Evolutionary conservation across 1,139 yeast species (phyloP).

Genomic region (Debaryomycetaceae sp.): DNA sequence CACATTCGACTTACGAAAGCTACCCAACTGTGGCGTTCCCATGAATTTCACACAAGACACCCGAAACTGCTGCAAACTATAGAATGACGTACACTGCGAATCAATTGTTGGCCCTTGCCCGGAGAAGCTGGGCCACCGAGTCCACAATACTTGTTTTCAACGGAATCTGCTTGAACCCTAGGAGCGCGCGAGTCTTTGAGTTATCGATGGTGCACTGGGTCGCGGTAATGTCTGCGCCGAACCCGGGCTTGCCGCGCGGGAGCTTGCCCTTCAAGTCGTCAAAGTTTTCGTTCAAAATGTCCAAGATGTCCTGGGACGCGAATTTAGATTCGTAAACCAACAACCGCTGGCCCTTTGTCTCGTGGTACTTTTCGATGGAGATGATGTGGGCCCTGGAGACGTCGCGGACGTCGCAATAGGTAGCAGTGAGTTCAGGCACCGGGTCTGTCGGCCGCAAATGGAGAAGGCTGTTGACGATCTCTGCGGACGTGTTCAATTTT

Average conservation of each 20-base stretch:
- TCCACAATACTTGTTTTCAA: conserved; percentile 5
- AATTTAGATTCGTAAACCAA: conserved; percentile 10
- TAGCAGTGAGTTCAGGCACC: conserved; percentile 9
- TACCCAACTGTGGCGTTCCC: too few species aligned
- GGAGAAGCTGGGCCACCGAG: conserved; percentile 5
- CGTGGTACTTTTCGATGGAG: conserved; percentile 5
- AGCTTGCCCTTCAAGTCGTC: conserved; percentile 18
- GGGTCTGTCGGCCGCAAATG: conserved; percentile 11
- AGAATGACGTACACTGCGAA: too few species aligned
- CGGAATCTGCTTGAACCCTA: conserved; percentile 5
- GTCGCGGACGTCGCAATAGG: conserved; percentile 8
- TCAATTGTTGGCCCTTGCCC: too few species aligned
- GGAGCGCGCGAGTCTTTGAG: conserved; percentile 2
- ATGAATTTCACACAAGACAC: too few species aligned
- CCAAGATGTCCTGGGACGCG: conserved; percentile 9
- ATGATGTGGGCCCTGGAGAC: conserved; percentile 8
- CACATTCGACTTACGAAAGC: too few species aligned
- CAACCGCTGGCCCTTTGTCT: conserved; percentile 4
- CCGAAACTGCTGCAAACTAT: too few species aligned
- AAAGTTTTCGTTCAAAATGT: conserved; percentile 11
- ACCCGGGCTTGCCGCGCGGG: conserved; percentile 19
- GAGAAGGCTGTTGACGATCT: conserved; percentile 16
- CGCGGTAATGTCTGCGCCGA: conserved; percentile 43
- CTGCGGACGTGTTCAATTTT: conserved; percentile 25
- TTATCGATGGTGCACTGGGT: conserved; percentile 22